Conservation (phyloP, 805 yeast genomes). For the Myxozyma kluyveri region DNA sequence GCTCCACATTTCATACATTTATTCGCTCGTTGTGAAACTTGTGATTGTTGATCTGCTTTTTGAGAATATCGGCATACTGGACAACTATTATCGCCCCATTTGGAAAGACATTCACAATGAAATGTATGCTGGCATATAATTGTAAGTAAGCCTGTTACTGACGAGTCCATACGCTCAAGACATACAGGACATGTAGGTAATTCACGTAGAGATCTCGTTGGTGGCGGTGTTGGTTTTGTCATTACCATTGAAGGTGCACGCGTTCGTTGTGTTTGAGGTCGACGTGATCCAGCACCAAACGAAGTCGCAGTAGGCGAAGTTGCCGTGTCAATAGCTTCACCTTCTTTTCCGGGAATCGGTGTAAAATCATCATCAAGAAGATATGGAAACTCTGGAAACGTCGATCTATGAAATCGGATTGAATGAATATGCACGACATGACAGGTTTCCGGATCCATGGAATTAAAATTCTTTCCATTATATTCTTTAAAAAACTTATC, state of each 20-base stretch:
- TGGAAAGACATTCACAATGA: conserved; percentile 81
- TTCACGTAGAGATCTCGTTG: conserved; percentile 46
- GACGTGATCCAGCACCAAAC: background rate
- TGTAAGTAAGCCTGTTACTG: conserved; percentile 74
- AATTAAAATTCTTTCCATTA: conserved; percentile 73
- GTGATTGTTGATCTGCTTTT: conserved; percentile 31
- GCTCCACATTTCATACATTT: conserved; percentile 59
- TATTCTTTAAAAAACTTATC: conserved; percentile 61
- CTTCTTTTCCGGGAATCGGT: conserved; percentile 21
- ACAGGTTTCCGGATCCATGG: conserved; percentile 87
- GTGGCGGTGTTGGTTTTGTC: conserved; percentile 31
- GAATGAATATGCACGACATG: conserved; percentile 70
- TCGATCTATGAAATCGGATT: conserved; percentile 44
- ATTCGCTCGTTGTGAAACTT: conserved; percentile 5
- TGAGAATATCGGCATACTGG: conserved; percentile 85
- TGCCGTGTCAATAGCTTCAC: background rate
- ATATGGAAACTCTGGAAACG: conserved; percentile 55
- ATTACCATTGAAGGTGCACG: conserved; percentile 17
- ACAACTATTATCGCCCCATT: conserved; percentile 79
- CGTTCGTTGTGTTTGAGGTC: too few relatives aligned
- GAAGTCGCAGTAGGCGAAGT: background rate
- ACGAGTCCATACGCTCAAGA: conserved; percentile 79
- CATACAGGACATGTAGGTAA: conserved; percentile 93
- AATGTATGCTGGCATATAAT: conserved; percentile 92
- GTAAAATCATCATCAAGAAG: conserved; percentile 74